phyloP scores from a whole-genome alignment of 768 basidiomycete species.

The Leccinum arenicola region DNA sequence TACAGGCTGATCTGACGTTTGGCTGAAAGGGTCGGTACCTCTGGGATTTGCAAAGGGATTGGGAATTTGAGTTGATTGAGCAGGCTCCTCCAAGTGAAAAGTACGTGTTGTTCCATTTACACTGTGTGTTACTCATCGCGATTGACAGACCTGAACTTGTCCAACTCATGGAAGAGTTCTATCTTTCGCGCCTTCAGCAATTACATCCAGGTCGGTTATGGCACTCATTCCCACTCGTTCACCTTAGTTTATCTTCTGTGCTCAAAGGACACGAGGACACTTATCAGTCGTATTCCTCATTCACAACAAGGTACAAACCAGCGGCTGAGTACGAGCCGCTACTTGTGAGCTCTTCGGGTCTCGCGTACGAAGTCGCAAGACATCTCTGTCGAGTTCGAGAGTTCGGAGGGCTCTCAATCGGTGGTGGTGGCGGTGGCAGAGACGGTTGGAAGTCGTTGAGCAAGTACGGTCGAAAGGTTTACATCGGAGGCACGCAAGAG shows the following conservation, averaged over 20 bases:
- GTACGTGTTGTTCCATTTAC: constrained; percentile 28
- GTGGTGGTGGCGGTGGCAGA: background rate
- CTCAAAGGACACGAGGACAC: constrained; percentile 75
- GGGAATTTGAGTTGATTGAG: constrained; percentile 68
- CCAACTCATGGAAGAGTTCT: constrained; percentile 51
- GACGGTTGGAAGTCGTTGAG: constrained; percentile 2
- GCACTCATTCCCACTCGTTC: background rate
- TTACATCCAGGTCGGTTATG: constrained; percentile 65
- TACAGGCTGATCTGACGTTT: constrained; percentile 13
- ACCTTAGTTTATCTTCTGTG: background rate
- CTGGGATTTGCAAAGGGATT: constrained; percentile 65
- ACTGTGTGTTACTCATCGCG: background rate
- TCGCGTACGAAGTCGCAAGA: constrained; percentile 61
- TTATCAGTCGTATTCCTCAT: constrained; percentile 81
- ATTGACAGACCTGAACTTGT: constrained; percentile 43
- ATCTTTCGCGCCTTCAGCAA: constrained; percentile 64
- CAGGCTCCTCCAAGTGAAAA: constrained; percentile 43
- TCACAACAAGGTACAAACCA: constrained; percentile 77
- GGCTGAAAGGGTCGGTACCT: constrained; percentile 57
- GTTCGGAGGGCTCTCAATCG: constrained; percentile 9
- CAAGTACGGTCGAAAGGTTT: constrained; percentile 35
- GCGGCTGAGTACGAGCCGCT: constrained; percentile 71
- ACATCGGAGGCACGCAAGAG: constrained; percentile 59
- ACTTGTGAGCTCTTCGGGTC: constrained; percentile 63
- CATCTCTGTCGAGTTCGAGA: constrained; percentile 28